phyloP scores from a whole-genome alignment of 2,329 filamentous ascomycete genomes.

The Macrophomina pseudophaseolina region DNA sequence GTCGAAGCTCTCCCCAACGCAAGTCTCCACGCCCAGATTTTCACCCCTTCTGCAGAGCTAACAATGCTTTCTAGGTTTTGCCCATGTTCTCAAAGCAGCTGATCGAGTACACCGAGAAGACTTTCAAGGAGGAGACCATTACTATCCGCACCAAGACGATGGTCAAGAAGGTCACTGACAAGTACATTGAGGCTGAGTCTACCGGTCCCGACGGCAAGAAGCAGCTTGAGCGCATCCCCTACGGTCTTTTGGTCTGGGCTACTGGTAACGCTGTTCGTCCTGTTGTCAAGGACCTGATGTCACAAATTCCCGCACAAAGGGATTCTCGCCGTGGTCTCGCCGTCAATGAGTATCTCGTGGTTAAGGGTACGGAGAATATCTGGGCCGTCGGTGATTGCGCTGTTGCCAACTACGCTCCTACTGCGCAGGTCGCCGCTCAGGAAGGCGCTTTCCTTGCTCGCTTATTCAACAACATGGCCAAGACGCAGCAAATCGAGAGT shows the following conservation, averaged over 20 bases:
- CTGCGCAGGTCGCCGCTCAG: slow-evolving; percentile 93
- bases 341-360: slow-evolving; percentile 98
- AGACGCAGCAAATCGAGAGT: slow-evolving; percentile 80
- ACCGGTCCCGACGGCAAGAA: slow-evolving; percentile 84
- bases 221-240: slow-evolving; percentile 80
- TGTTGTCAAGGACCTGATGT: slow-evolving; percentile 89
- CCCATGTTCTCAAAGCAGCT: slow-evolving; percentile 99
- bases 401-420: slow-evolving; percentile 95
- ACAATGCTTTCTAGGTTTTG: slow-evolving; percentile 59
- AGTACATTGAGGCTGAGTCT: slow-evolving; percentile 87
- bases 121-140: slow-evolving; percentile 98
- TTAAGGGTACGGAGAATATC: slow-evolving; percentile 94
- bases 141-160: slow-evolving; percentile 98
- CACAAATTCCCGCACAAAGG: slow-evolving; percentile 90
- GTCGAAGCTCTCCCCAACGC: slow-evolving; percentile 95
- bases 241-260: slow-evolving; percentile 96
- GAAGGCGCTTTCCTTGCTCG: slow-evolving; percentile 94
- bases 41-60: background rate
- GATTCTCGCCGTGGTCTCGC: slow-evolving; percentile 92
- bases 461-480: slow-evolving; percentile 99
- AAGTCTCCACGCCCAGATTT: background rate
- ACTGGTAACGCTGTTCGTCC: slow-evolving; percentile 94
- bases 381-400: slow-evolving; percentile 99
- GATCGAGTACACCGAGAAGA: slow-evolving; percentile 99
- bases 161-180: slow-evolving; percentile 96